Evolutionary conservation across 345 rosid genomes (phyloP).

Genomic region (Rhodomyrtus tomentosa): DNA sequence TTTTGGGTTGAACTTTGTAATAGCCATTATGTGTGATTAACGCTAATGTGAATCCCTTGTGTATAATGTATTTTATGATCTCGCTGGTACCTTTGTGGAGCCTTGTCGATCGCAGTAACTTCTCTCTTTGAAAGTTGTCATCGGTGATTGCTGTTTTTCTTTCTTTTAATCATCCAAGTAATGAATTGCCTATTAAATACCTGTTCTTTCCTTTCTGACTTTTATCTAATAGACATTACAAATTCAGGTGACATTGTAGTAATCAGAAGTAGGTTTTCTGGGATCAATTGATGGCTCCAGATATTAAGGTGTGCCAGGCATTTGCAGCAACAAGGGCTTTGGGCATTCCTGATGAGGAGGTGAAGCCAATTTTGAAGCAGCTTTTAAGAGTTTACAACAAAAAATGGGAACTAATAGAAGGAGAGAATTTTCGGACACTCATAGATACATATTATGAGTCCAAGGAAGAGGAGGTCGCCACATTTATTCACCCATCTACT

Average conservation of each 20-base stretch:
- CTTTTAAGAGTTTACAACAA: conserved; percentile 22
- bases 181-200: not conserved
- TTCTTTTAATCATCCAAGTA: not conserved
- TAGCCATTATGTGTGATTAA: not conserved
- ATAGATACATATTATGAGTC: conserved; percentile 42
- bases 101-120: not conserved
- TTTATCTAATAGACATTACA: not conserved
- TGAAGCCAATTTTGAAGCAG: conserved; percentile 27
- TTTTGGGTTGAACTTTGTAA: too few species aligned
- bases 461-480: conserved; percentile 24
- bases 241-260: not conserved
- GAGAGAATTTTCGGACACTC: conserved; percentile 42
- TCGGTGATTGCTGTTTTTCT: not conserved
- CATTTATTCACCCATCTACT: not conserved
- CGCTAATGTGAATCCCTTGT: not conserved
- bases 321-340: conserved; percentile 27
- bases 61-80: not conserved
- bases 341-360: conserved; percentile 31
- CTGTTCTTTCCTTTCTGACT: not conserved
- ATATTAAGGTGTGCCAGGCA: conserved; percentile 27
- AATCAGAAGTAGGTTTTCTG: not conserved
- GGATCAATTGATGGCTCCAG: conserved; percentile 8
- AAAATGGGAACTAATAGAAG: conserved; percentile 53
- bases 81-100: not conserved
- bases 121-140: not conserved